Evolutionary conservation across 1,139 yeast genomes (phyloP).

Genomic region (Suhomyces anneliseae): DNA sequence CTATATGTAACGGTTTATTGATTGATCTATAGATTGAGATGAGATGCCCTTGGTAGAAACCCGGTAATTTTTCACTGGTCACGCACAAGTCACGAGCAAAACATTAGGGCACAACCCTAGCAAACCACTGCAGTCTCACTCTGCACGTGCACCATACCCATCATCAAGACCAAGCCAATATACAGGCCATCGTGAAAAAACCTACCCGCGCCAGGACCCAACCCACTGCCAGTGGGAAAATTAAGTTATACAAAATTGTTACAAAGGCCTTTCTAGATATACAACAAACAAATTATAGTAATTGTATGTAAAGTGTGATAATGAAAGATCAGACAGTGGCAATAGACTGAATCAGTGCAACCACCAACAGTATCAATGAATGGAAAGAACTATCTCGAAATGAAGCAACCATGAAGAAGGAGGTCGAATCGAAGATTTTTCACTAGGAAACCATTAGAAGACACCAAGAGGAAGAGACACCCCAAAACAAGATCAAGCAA

Average conservation of each 20-base stretch:
- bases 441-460: neutral
- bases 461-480: neutral
- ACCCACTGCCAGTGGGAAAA: slow-evolving; percentile 9
- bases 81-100: slow-evolving; percentile 7
- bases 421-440: neutral
- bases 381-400: too few species aligned
- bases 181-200: slow-evolving; percentile 9
- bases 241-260: slow-evolving; percentile 5
- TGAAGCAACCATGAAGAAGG: neutral
- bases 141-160: slow-evolving; percentile 4
- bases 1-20: neutral
- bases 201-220: slow-evolving; percentile 1
- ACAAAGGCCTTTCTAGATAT: slow-evolving; percentile 7
- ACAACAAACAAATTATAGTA: slow-evolving; percentile 12
- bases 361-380: neutral
- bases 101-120: slow-evolving; percentile 10
- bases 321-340: neutral
- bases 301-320: slow-evolving; percentile 8
- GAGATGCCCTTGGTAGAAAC: slow-evolving; percentile 9
- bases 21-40: slow-evolving; percentile 8
- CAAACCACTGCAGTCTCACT: slow-evolving; percentile 1
- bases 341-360: neutral
- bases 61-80: slow-evolving; percentile 6
- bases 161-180: neutral
- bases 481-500: neutral